phyloP scores from a whole-genome alignment of 352 stramenopile species.

The Globisporangium nodosum region DNA sequence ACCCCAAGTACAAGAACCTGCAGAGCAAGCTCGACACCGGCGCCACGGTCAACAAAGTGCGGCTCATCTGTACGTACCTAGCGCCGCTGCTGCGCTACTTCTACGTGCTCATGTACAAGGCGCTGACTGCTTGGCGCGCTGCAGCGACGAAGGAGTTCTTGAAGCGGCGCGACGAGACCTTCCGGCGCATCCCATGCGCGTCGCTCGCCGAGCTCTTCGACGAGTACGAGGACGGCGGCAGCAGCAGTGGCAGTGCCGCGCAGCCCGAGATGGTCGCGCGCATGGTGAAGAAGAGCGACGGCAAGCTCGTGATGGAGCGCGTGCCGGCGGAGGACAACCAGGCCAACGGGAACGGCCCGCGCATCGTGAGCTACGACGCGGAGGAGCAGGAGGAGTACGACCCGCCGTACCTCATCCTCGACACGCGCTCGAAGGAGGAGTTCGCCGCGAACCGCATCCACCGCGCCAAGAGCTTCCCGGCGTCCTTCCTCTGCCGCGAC shows the following conservation, averaged over 20 bases:
- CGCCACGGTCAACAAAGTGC: slow-evolving; percentile 71
- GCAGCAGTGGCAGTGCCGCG: slow-evolving; percentile 12
- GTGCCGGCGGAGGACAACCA: slow-evolving; percentile 47
- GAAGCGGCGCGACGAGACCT: slow-evolving; percentile 76
- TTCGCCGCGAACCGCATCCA: slow-evolving; percentile 67
- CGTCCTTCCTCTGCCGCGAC: slow-evolving; percentile 54
- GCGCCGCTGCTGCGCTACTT: neutral
- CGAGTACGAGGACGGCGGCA: slow-evolving; percentile 65
- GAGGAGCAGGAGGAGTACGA: slow-evolving; percentile 77
- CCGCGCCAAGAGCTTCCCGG: slow-evolving; percentile 58
- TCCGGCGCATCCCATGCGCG: slow-evolving; percentile 59
- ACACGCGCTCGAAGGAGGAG: slow-evolving; percentile 65
- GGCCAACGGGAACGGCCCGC: slow-evolving; percentile 26
- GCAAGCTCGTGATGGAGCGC: slow-evolving; percentile 67
- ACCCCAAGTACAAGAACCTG: slow-evolving; percentile 71
- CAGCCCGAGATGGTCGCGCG: slow-evolving; percentile 68
- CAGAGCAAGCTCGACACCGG: slow-evolving; percentile 77
- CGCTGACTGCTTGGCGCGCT: neutral
- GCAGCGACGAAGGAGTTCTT: slow-evolving; percentile 74
- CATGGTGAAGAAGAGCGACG: slow-evolving; percentile 65
- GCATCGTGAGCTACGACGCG: slow-evolving; percentile 73
- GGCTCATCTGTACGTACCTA: slow-evolving; percentile 53
- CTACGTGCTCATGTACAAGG: neutral
- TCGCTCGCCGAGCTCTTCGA: slow-evolving; percentile 69
- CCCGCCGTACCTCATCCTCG: slow-evolving; percentile 64